Base-by-base conservation (phyloP, 345 rosid species). In the Laguncularia racemosa region DNA sequence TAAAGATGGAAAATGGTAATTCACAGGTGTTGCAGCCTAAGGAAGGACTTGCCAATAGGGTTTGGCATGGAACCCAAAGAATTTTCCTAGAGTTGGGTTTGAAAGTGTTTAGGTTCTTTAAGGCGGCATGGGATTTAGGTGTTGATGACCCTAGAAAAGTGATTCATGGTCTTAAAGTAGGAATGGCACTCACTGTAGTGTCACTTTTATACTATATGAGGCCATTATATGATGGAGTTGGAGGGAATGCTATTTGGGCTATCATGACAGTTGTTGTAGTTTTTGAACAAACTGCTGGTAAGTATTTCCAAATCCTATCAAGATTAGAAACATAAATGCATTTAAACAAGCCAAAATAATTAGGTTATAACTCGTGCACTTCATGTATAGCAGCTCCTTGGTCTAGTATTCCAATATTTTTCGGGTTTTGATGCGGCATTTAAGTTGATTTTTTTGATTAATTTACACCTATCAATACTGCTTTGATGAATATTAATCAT, bases 81-180 rank as follows among this genome's bases (percentile, higher is more conserved):
- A 46, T 60, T 58, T 18, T 73, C 47, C 53, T 12, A 28, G 51
- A 33, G 20, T 50, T 62, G 23, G 56, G 55, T 23, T 28, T 53
- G 17, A 72, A 60, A 60, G 63, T 76, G 6, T 26, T 61, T 59
- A 62, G 48, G 12, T 78, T 78, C 52, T 62, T 76, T 2, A 18
- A 51, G 23, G 46, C 40, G 23, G 40, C 45, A 13, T 67, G 59
- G 67, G 55, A 75, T 47, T 13, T 73, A 6, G 81, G 64, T 15
- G 16, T 64, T 48, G 80, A 76, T 16, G 78, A 69, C 50, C 84
- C 81, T n/a, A 73, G 79, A 58, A 77, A 76, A 47, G 50, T 71
- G 4, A 26, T 44, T 19, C 88, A 77, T 66, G 68, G 70, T 3
- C 20, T 79, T 1, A 82, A 79, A 68, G 74, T 76, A 2, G 77